Base-by-base conservation (phyloP, 306 rosid genomes). In the Canavalia gladiata region DNA sequence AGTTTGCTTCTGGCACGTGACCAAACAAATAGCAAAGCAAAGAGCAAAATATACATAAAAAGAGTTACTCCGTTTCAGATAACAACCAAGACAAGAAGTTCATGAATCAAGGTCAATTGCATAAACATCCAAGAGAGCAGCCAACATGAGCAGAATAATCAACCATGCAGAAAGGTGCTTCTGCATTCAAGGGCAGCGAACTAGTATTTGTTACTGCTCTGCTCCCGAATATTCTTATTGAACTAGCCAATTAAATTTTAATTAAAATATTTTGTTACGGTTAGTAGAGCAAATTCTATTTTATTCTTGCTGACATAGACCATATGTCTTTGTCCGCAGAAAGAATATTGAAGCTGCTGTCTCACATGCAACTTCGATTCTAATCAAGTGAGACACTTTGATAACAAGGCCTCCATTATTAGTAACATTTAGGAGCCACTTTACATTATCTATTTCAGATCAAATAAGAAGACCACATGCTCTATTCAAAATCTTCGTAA, bases 271-370 rank as follows among this genome's bases (percentile, higher is more conserved):
- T 58, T 81, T 46, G 30, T 9, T 56, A 30, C 28, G 51, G 37
- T 71, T 47, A 2, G 46, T 8, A 2, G 28, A 13, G 79, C 12
- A 77, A 11, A 73, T 66, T 84, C 54, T 72, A 59, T 69, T 75
- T 75, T 83, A 76, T 77, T 66, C 82, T 45, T 60, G 87, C 87
- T 81, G 89, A 87, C 89, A 71, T 84, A 25, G 86, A 74, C 71
- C 90, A 79, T 86, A 82, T 89, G 86, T 84, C 81, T 81, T 81
- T 31, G 42, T 35, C 73, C 34, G 72, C 63, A 71, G 64, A 82
- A 68, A 82, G 87, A 87, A 85, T 87, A 90, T 91, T 85, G 54
- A 35, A 72, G 78, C 81, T 80, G 66, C 81, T 49, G 39, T 58
- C 30, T 42, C 81, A 77, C 85, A 85, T 88, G 90, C 86, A 77